Conservation (phyloP, 1,139 yeast species). For the Geotrichum citri-aurantii region DNA sequence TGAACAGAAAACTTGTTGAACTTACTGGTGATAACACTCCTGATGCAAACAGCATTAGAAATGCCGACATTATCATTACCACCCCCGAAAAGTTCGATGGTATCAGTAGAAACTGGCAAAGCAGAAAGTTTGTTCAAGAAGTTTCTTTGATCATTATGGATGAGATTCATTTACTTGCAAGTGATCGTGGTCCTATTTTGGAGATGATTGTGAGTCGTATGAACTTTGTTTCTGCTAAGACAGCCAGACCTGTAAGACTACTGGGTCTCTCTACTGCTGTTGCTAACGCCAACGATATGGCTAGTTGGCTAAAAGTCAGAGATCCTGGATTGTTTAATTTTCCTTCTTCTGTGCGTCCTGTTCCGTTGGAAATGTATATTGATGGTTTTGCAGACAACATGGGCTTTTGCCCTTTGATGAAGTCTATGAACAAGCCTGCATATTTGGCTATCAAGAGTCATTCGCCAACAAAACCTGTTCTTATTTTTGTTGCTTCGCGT, state of each 20-base stretch:
- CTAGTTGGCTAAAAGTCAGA: constrained; percentile 91
- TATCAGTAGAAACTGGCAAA: constrained; percentile 97
- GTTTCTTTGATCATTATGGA: constrained; percentile 94
- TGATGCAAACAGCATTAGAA: constrained; percentile 75
- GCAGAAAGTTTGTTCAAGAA: constrained; percentile 85
- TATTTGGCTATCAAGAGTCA: constrained; percentile 95
- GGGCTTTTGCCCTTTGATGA: constrained; percentile 91
- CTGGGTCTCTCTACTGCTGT: constrained; percentile 97
- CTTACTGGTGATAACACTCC: constrained; percentile 96
- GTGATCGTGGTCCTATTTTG: constrained; percentile 96
- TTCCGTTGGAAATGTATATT: constrained; percentile 94
- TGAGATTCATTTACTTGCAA: constrained; percentile 92
- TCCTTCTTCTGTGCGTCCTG: constrained; percentile 95
- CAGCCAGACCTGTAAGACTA: constrained; percentile 68
- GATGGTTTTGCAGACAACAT: constrained; percentile 95
- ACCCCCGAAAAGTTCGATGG: constrained; percentile 99
- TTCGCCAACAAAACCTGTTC: constrained; percentile 86
- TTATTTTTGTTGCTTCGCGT: constrained; percentile 94
- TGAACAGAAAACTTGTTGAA: constrained; percentile 63
- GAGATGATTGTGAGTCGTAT: constrained; percentile 98
- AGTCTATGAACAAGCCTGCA: constrained; percentile 87
- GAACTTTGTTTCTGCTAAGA: constrained; percentile 80
- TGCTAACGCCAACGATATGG: constrained; percentile 96
- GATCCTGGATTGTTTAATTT: constrained; percentile 81
- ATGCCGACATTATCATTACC: constrained; percentile 87